Conservation (phyloP, 106 monocot species). For the Dendrobium chrysotoxum region DNA sequence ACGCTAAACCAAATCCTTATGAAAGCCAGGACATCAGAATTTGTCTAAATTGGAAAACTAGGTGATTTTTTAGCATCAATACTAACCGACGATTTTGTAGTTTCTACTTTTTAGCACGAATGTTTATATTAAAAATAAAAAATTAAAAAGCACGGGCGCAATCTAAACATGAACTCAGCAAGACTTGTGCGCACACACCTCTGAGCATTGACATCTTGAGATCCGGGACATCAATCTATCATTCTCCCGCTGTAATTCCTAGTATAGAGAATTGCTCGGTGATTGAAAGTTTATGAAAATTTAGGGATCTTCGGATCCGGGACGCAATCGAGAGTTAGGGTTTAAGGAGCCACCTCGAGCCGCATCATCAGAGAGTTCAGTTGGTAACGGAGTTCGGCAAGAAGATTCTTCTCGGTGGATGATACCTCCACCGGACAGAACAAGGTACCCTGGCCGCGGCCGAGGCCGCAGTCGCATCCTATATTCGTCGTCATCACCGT, state of each 20-base stretch:
- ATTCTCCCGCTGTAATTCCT: conserved; percentile 77
- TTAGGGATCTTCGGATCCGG: not conserved
- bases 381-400: conserved; percentile 18
- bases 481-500: not conserved
- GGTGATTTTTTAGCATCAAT: not conserved
- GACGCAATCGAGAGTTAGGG: conserved; percentile 1
- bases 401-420: conserved; percentile 2
- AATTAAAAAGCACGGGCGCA: not conserved
- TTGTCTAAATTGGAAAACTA: not conserved
- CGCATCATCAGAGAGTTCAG: conserved; percentile 24
- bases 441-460: not conserved
- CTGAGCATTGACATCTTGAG: conserved; percentile 40
- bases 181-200: conserved; percentile 16
- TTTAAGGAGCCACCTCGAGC: conserved; percentile 30
- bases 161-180: not conserved
- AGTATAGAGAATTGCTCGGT: not conserved
- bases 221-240: conserved; percentile 24
- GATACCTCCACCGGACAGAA: conserved; percentile 4
- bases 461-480: not conserved
- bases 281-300: too few species aligned
- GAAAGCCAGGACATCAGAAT: not conserved
- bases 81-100: not conserved
- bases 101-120: not conserved
- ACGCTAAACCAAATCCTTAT: not conserved
- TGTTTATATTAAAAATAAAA: not conserved